phyloP scores from a whole-genome alignment of 2,329 filamentous ascomycete species.

The Trichophyton equinum region DNA sequence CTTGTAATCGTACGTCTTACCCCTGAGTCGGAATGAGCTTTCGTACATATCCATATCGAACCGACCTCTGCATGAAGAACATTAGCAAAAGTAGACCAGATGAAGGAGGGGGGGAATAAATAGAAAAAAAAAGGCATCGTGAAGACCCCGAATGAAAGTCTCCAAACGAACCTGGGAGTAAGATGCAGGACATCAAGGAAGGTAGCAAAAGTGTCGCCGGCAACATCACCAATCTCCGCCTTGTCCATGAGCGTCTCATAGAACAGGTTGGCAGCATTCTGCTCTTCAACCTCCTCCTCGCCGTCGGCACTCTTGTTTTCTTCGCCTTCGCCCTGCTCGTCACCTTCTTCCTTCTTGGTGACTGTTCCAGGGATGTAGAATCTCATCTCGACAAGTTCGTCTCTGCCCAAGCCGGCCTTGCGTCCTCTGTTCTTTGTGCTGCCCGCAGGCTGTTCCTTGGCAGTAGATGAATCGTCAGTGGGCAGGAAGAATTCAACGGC shows the following conservation, averaged over 20 bases:
- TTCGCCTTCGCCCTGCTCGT: slow-evolving; percentile 49
- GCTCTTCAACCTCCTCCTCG: slow-evolving; percentile 50
- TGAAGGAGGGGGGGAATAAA: no score
- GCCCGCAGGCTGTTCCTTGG: slow-evolving; percentile 61
- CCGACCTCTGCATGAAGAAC: slow-evolving; percentile 56
- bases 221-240: slow-evolving; percentile 96
- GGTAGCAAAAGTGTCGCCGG: slow-evolving; percentile 95
- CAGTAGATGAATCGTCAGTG: slow-evolving; percentile 55
- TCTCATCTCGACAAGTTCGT: slow-evolving; percentile 95
- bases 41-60: slow-evolving; percentile 99
- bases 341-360: slow-evolving; percentile 53
- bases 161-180: slow-evolving; percentile 59
- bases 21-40: slow-evolving; percentile 85
- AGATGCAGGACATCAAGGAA: slow-evolving; percentile 95
- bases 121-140: no score
- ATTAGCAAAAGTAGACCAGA: slow-evolving; percentile 15
- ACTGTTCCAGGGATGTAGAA: slow-evolving; percentile 95
- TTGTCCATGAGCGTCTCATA: slow-evolving; percentile 98
- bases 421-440: slow-evolving; percentile 61
- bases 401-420: slow-evolving; percentile 76
- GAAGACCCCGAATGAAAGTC: background rate
- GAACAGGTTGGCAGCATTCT: slow-evolving; percentile 92
- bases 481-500: slow-evolving; percentile 84
- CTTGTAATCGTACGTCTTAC: slow-evolving; percentile 99
- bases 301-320: slow-evolving; percentile 53